Evolutionary conservation across 768 basidiomycete species (phyloP).

Genomic region (Amyloporia xantha): DNA sequence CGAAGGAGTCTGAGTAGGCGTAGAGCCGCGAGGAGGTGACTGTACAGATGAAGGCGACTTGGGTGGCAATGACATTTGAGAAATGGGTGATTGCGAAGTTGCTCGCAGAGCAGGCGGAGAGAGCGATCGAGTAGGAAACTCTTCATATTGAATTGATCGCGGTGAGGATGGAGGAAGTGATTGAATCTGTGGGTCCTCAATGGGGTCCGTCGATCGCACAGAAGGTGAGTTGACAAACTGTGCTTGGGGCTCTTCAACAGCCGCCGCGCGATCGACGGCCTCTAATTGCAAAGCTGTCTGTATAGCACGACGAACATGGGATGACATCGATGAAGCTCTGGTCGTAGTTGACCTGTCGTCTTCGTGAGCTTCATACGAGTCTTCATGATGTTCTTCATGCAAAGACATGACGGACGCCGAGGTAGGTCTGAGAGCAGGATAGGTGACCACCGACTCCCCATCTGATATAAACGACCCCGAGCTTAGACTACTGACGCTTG

Average conservation of each 20-base stretch:
- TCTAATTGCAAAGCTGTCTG: constrained; percentile 61
- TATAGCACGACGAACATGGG: constrained; percentile 59
- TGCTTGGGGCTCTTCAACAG: neutral
- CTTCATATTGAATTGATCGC: too few relatives aligned
- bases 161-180: too few relatives aligned
- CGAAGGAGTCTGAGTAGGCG: too few relatives aligned
- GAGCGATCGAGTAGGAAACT: too few relatives aligned
- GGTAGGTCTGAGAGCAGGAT: constrained; percentile 64
- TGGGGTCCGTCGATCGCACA: too few relatives aligned
- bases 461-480: constrained; percentile 44
- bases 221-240: too few relatives aligned
- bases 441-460: constrained; percentile 54
- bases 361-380: too few relatives aligned
- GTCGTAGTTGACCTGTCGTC: too few relatives aligned
- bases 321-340: constrained; percentile 45
- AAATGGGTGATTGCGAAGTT: neutral
- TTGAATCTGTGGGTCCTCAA: too few relatives aligned
- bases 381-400: neutral
- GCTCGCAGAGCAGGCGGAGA: too few relatives aligned
- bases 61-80: neutral
- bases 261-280: constrained; percentile 32
- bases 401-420: constrained; percentile 40
- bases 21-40: neutral
- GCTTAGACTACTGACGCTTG: constrained; percentile 36
- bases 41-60: neutral